Base-by-base conservation (phyloP, 1,284 basidiomycete genomes). In the Apiotrichum siamense region DNA sequence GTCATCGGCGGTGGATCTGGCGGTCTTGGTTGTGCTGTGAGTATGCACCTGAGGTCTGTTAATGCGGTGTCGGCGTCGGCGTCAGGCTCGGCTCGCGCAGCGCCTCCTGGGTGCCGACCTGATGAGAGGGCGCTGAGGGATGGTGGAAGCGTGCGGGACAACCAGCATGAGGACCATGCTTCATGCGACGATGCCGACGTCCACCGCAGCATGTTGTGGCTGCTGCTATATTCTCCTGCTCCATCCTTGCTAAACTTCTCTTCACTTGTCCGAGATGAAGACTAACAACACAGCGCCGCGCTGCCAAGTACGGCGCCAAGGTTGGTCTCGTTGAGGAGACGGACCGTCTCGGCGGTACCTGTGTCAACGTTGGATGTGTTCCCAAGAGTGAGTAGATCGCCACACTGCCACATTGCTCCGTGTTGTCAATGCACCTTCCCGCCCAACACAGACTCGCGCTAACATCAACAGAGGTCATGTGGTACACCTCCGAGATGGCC, bases 401-500 rank as follows among this genome's bases (percentile, higher is more conserved):
- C n/a, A n/a, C n/a, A n/a, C n/a, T n/a, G n/a, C n/a, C n/a, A n/a
- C n/a, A n/a, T n/a, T n/a, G n/a, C n/a, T n/a, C n/a, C n/a, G n/a
- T n/a, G n/a, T n/a, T n/a, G n/a, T n/a, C n/a, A n/a, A n/a, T n/a
- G n/a, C n/a, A n/a, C n/a, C n/a, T n/a, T n/a, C n/a, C n/a, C n/a
- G n/a, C n/a, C n/a, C n/a, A n/a, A n/a, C n/a, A n/a, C n/a, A n/a
- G n/a, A n/a, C n/a, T n/a, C n/a, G 90, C 79, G 83, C 49, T 57
- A 26, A 51, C 43, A 41, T 21, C 10, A 53, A 36, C 36, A 63
- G 75, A 97, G 87, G 84, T 99, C 57, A 98, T 98, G 96, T 98
- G 96, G 96, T 88, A 98, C 69, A 92, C 94, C 29, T 91, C 96
- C 47, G 94, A 97, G 74, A 77, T 92, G 48, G 83, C 86, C 36